Percentiles rank a stretch among this genome's conserved stretches.
phyloP scores from a whole-genome alignment of 2,329 filamentous ascomycete genomes.

The Pseudomassariella vexata region DNA sequence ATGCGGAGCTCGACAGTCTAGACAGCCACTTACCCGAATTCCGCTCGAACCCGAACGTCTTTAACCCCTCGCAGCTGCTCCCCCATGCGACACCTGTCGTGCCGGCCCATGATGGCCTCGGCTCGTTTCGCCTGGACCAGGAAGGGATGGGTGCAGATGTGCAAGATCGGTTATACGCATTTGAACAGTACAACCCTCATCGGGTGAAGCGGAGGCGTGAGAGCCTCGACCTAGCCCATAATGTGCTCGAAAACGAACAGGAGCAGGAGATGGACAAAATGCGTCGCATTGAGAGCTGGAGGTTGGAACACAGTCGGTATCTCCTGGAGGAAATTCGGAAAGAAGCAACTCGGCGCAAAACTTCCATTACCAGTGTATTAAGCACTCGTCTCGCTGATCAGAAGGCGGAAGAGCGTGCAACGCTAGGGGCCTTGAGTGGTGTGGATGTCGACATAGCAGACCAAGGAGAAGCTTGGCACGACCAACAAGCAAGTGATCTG shows the following conservation, averaged over 20 bases:
- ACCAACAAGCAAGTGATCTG: conserved; percentile 38
- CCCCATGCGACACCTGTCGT: conserved; percentile 64
- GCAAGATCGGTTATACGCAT: conserved; percentile 83
- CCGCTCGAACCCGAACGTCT: conserved; percentile 51
- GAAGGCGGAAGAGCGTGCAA: conserved; percentile 24
- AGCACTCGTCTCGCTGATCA: conserved; percentile 15
- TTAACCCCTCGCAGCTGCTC: conserved; percentile 33
- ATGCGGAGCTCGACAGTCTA: conserved; percentile 82
- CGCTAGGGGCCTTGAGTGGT: no score
- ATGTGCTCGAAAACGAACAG: conserved; percentile 47
- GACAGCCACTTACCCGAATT: conserved; percentile 91
- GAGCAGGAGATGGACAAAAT: conserved; percentile 67
- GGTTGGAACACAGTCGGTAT: conserved; percentile 80
- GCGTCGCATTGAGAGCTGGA: conserved; percentile 84
- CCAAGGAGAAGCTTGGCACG: conserved; percentile 41
- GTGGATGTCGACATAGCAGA: conserved; percentile 30
- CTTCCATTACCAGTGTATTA: conserved; percentile 24
- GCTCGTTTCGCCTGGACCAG: conserved; percentile 68
- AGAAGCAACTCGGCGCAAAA: conserved; percentile 66
- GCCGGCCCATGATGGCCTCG: conserved; percentile 88
- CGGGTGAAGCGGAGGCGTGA: conserved; percentile 51
- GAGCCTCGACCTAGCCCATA: conserved; percentile 43
- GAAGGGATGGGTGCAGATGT: conserved; percentile 48
- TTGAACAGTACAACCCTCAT: conserved; percentile 77
- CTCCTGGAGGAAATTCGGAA: conserved; percentile 84